Evolutionary conservation across 1,139 yeast species (phyloP).

Genomic region (Pichia sp.): DNA sequence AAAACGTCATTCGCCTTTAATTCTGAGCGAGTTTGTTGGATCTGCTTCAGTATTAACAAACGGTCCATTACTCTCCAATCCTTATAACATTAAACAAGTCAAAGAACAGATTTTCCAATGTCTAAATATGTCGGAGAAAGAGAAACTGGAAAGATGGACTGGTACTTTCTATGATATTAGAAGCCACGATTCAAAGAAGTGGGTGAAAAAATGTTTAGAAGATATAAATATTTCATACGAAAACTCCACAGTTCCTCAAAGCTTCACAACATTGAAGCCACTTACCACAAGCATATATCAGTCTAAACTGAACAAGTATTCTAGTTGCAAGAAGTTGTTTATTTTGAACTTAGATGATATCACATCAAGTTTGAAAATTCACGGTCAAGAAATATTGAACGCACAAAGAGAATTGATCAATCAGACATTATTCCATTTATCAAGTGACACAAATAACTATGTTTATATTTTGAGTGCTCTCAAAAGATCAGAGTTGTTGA

Average conservation of each 20-base stretch:
- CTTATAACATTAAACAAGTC: conserved; percentile 75
- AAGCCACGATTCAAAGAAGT: conserved; percentile 61
- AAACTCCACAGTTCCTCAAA: conserved; percentile 27
- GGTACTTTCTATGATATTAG: conserved; percentile 49
- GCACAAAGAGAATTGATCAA: conserved; percentile 41
- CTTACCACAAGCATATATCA: conserved; percentile 35
- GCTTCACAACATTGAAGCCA: conserved; percentile 17
- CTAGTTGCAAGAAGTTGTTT: conserved; percentile 37
- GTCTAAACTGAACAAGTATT: conserved; percentile 21
- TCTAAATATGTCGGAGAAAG: conserved; percentile 53
- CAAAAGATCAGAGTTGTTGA: conserved; percentile 55
- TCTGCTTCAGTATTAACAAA: conserved; percentile 70
- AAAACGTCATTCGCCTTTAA: conserved; percentile 68
- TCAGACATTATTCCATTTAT: conserved; percentile 39
- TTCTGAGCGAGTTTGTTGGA: conserved; percentile 91
- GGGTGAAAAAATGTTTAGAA: conserved; percentile 58
- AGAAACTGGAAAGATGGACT: conserved; percentile 56
- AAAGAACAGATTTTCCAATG: conserved; percentile 55
- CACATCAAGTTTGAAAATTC: conserved; percentile 23
- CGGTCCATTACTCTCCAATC: conserved; percentile 78
- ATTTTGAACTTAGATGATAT: conserved; percentile 44
- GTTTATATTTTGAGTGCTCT: conserved; percentile 69
- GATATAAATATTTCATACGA: conserved; percentile 49
- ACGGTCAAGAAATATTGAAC: conserved; percentile 24
- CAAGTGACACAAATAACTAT: conserved; percentile 42